phyloP scores from a whole-genome alignment of 176 grass and related monocot species.

The Oryza nivara region DNA sequence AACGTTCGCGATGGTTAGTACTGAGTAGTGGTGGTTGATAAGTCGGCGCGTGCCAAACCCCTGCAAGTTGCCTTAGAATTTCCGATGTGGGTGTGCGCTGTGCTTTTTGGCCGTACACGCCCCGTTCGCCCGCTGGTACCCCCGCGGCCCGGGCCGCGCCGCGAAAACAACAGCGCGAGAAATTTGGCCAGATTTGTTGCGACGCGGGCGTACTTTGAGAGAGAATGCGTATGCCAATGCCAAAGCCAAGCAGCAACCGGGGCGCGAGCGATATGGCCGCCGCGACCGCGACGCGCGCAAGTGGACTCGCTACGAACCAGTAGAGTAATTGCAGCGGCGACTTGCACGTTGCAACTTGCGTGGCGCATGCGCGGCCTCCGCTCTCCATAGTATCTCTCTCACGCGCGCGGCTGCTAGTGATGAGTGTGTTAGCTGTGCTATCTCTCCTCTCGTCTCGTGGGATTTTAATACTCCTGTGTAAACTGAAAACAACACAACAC shows the following conservation, averaged over 20 bases:
- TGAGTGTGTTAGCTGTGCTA: no score
- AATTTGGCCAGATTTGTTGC: slow-evolving; percentile 41
- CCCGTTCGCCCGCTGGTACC: neutral
- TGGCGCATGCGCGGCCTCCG: no score
- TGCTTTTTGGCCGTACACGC: slow-evolving; percentile 1
- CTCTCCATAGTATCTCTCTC: no score
- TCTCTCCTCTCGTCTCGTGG: neutral
- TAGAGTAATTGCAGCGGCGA: slow-evolving; percentile 39
- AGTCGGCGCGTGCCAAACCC: slow-evolving; percentile 27
- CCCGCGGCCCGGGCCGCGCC: no score
- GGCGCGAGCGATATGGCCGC: neutral
- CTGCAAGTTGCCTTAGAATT: slow-evolving; percentile 41
- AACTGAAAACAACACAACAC: slow-evolving; percentile 2
- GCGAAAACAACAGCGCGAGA: slow-evolving; percentile 25
- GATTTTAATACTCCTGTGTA: slow-evolving; percentile 3
- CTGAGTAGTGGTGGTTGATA: slow-evolving; percentile 5
- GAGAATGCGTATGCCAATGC: no score
- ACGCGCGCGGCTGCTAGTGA: neutral
- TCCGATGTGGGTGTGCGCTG: neutral
- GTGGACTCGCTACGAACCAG: slow-evolving; percentile 32
- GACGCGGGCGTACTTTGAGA: neutral
- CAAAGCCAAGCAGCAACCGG: no score
- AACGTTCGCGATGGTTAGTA: slow-evolving; percentile 6
- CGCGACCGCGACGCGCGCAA: neutral
- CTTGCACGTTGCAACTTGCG: slow-evolving; percentile 12